Base-by-base conservation (phyloP, 2,329 filamentous ascomycete genomes). In the Monosporascus sp. region DNA sequence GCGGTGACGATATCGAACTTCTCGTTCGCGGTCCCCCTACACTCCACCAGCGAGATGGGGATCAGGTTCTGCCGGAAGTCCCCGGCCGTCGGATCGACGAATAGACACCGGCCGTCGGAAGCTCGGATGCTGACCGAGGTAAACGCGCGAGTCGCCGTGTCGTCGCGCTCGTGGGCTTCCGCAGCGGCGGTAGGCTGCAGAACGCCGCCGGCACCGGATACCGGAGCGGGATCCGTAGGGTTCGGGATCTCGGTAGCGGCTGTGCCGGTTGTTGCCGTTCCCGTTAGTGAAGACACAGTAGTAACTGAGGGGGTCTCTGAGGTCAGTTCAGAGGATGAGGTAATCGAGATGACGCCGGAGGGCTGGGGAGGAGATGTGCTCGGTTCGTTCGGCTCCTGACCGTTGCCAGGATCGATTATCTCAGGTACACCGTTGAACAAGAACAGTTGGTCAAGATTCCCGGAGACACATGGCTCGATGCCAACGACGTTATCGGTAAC, bases 31-130 rank as follows among this genome's bases (percentile, higher is more conserved):
- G 72, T 70, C 34, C 73, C 76, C 31, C 68, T 65, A 64, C 79
- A 82, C 27, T 66, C 63, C 8, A 74, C 73, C 9, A 80, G 60
- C 22, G 70, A 69, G 8, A 81, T 65, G 2, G 78, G 78, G 49
- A 81, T 79, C 47, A 81, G 67, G 58, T 82, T 82, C 64, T 77
- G 69, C 6, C 78, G 75, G 64, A 80, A 81, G 58, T 82, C 78
- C 37, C 78, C 79, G 0, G 76, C 77, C 1, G 76, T 76, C 1
- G 76, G 75, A 59, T 81, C 75, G 45, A 80, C 64, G 36, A 73
- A 79, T n/a, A 81, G 69, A 54, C 78, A 82, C 50, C 76, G 71
- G 26, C 78, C 78, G 55, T 77, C 73, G 11, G 76, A 66, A 0
- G 77, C 73, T 34, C 73, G 69, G 63, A 82, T 77, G 52, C 72